Evolutionary conservation across 257 asterid genomes (phyloP), one percentile per base, ranked within the genome.

Genomic region (Primulina tabacum): DNA sequence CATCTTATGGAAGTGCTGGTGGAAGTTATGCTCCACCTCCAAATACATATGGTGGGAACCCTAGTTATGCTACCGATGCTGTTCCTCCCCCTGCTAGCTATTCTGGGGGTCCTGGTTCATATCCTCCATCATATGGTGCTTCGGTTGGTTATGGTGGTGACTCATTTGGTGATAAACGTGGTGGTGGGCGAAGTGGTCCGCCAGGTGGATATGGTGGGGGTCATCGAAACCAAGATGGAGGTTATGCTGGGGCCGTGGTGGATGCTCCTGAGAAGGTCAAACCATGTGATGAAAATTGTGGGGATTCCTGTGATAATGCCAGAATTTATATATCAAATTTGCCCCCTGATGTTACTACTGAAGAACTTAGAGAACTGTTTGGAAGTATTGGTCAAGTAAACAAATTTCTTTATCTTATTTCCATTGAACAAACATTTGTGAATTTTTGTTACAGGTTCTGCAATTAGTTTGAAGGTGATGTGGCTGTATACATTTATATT

Each of bases 301-400:
- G 96, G 64, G 99, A 95, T 66, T 58, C 82, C 17, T 95, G 99
- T 77, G 98, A 95, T 82, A 95, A 95, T 67, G 64, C 99, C 26
- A 87, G 99, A 81, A 95, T 95, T 73, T 95, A 95, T 83, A 95
- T 95, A 76, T 91, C 99, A 64, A 95, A 95, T 80, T 83, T 95
- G 85, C 99, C 99, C 65, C 96, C 98, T 28, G 96, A 95, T 83
- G 95, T 95, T 82, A 86, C 98, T 14, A 30, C 37, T 66, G 99
- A 95, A 5, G 99, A 95, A 83, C 97, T 95, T 75, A 80, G 82
- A 75, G 98, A 92, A 72, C 90, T 95, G 68, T 95, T 95, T 85
- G 99, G 99, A 78, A 92, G 97, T 85, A 95, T 95, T 26, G 99
- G 99, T 76, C 99, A 91, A 80, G 99, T 95, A 89, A 93, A 73